phyloP scores from a whole-genome alignment of 1,284 basidiomycete genomes.

The Pisolithus thermaeus region DNA sequence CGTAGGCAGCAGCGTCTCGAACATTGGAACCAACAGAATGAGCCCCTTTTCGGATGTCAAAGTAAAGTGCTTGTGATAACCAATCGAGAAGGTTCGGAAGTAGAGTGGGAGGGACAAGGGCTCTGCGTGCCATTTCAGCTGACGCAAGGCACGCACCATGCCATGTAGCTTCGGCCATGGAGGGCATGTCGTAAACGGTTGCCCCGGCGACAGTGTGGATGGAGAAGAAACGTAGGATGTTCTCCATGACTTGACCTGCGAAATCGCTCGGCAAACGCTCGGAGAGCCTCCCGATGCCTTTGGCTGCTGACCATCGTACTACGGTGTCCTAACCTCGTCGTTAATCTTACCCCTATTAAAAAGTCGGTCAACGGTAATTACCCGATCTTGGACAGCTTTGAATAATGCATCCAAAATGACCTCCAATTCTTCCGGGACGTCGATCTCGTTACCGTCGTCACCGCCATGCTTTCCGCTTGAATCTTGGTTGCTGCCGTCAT shows the following conservation, averaged over 20 bases:
- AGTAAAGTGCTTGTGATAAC: slow-evolving; percentile 82
- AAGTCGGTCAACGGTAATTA: slow-evolving; percentile 27
- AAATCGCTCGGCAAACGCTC: slow-evolving; percentile 76
- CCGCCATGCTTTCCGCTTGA: slow-evolving; percentile 4
- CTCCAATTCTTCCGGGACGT: slow-evolving; percentile 82
- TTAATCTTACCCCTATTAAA: slow-evolving; percentile 3
- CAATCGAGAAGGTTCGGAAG: slow-evolving; percentile 67
- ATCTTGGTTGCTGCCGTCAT: slow-evolving; percentile 5
- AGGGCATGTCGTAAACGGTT: slow-evolving; percentile 64
- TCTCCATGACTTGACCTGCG: slow-evolving; percentile 75
- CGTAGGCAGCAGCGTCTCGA: slow-evolving; percentile 92
- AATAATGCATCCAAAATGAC: slow-evolving; percentile 71
- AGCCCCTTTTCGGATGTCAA: slow-evolving; percentile 87
- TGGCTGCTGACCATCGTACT: slow-evolving; percentile 93
- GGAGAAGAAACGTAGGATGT: slow-evolving; percentile 64
- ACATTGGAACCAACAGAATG: slow-evolving; percentile 94
- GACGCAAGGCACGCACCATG: slow-evolving; percentile 92
- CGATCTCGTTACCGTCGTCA: slow-evolving; percentile 45
- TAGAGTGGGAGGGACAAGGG: slow-evolving; percentile 55
- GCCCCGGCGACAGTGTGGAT: slow-evolving; percentile 60
- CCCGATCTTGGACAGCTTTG: slow-evolving; percentile 76
- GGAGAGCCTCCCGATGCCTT: slow-evolving; percentile 84
- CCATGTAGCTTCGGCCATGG: slow-evolving; percentile 83
- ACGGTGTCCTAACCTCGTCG: slow-evolving; percentile 70
- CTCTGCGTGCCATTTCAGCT: slow-evolving; percentile 87